phyloP scores from a whole-genome alignment of 2,329 filamentous ascomycete species.

The Ophiosphaerella korrae region DNA sequence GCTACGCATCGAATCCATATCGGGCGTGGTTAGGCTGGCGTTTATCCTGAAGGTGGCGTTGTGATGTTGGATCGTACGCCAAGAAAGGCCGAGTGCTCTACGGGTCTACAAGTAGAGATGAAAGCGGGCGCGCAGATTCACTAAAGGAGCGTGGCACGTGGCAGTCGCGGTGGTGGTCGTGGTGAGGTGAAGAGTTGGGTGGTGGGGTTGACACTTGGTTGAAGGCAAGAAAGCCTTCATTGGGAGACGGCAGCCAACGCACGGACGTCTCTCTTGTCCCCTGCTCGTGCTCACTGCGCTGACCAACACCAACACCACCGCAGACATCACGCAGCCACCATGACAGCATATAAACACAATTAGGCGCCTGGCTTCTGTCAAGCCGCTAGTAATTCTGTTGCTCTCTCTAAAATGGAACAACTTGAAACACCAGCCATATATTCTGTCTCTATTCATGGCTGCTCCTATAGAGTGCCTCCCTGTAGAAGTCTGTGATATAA shows the following conservation, averaged over 20 bases:
- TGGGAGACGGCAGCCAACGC: not conserved
- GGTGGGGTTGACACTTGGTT: slow-evolving; percentile 14
- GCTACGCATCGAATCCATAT: slow-evolving; percentile 50
- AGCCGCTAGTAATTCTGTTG: too few species aligned
- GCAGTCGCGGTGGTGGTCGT: not conserved
- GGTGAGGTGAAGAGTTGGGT: slow-evolving; percentile 1
- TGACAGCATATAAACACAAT: not conserved
- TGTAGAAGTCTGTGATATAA: slow-evolving; percentile 35
- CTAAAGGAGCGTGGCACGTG: slow-evolving; percentile 11
- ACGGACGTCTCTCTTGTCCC: not conserved
- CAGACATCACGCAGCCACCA: not conserved
- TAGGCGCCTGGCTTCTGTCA: too few species aligned
- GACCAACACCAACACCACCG: not conserved
- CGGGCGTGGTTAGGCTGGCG: slow-evolving; percentile 1
- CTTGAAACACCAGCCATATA: too few species aligned
- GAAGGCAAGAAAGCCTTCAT: slow-evolving; percentile 1
- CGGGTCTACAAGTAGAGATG: too few species aligned
- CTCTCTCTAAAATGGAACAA: too few species aligned
- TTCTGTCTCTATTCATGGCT: slow-evolving; percentile 17
- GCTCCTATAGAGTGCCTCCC: slow-evolving; percentile 34
- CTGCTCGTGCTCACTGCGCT: not conserved
- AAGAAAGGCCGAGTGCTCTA: too few species aligned
- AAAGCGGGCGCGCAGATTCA: too few species aligned
- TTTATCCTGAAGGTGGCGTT: not conserved
- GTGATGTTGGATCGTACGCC: not conserved